phyloP scores from a whole-genome alignment of 805 yeast genomes.

The Osmozyma mogii region DNA sequence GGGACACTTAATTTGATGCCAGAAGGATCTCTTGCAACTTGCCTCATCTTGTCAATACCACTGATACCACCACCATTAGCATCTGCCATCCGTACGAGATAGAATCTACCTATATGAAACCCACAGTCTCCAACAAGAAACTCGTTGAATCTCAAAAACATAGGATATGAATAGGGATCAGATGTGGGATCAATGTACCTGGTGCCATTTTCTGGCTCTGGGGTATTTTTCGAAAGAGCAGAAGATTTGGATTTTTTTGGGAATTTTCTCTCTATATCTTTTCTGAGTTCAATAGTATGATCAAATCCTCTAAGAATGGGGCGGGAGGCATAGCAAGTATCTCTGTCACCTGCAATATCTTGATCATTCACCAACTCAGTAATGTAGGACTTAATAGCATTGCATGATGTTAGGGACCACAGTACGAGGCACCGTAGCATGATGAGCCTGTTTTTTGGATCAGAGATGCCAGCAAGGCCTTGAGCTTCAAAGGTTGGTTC shows the following conservation, averaged over 20 bases:
- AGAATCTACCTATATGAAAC: constrained; percentile 32
- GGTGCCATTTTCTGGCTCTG: constrained; percentile 7
- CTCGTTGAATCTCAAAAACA: constrained; percentile 28
- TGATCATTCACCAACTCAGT: constrained; percentile 18
- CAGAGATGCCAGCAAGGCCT: constrained; percentile 26
- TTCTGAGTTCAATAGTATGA: constrained; percentile 22
- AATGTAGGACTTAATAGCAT: constrained; percentile 20
- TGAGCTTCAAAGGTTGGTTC: constrained; percentile 20
- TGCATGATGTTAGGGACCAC: constrained; percentile 30
- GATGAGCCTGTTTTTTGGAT: constrained; percentile 27
- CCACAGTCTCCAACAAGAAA: constrained; percentile 33
- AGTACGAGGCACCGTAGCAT: constrained; percentile 27
- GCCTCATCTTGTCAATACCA: constrained; percentile 26
- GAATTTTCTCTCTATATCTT: constrained; percentile 24
- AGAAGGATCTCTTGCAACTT: constrained; percentile 10
- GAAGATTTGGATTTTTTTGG: constrained; percentile 16
- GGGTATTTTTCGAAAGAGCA: background rate
- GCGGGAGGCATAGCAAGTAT: constrained; percentile 28
- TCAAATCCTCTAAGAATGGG: constrained; percentile 28
- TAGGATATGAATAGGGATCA: constrained; percentile 26
- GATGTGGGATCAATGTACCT: constrained; percentile 32
- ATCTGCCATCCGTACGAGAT: constrained; percentile 29
- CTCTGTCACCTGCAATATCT: constrained; percentile 33
- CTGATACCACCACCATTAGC: constrained; percentile 28
- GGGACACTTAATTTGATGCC: constrained; percentile 11